Evolutionary conservation across 176 grass and related monocot genomes (phyloP), one percentile per base, ranked within the genome.

Genomic region (Panicum miliaceum): DNA sequence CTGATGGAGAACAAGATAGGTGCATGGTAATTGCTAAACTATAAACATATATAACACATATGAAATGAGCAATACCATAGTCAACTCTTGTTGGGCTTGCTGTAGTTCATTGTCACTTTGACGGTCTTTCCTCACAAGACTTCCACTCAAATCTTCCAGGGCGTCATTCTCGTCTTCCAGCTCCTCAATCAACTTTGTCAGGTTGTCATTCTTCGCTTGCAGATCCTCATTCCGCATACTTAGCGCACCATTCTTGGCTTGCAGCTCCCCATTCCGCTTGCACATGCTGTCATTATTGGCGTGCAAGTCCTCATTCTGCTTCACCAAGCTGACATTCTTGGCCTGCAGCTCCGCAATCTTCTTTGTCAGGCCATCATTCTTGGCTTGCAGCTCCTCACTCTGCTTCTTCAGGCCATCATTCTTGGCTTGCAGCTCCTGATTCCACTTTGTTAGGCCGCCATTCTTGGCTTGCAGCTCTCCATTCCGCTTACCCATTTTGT

Each of bases 81-180:
- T 92, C 84, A 92, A 66, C 77, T 87, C 92, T 89, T 97, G 92
- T 11, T 77, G 85, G 19, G 88, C 84, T 32, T 85, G 81, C 63
- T 89, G 91, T 71, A 93, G 74, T 81, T 89, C 86, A 41, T 96
- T 73, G 40, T 96, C 94, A 70, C 81, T 91, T 82, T 81, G 38
- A 80, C 90, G 84, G 62, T 97, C 88, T 80, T 94, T 94, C 52
- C 14, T 87, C 74, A 92, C 83, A 32, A 94, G 87, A 34, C 90
- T 64, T 83, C 66, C 86, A 6, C 67, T 92, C 63, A 97, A 37
- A 40, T 97, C 84, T 68, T 90, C 91, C 65, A 93, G 88, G 26
- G 82, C 82, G 53, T 71, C 53, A 56, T 56, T 56, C 19, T 56
- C 9, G 20, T 16, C 53, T 56, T 56, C 53, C 54, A 58, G 22